Evolutionary conservation across 805 yeast genomes (phyloP), one percentile per base, ranked within the genome.

Genomic region (Blastobotrys parvus): DNA sequence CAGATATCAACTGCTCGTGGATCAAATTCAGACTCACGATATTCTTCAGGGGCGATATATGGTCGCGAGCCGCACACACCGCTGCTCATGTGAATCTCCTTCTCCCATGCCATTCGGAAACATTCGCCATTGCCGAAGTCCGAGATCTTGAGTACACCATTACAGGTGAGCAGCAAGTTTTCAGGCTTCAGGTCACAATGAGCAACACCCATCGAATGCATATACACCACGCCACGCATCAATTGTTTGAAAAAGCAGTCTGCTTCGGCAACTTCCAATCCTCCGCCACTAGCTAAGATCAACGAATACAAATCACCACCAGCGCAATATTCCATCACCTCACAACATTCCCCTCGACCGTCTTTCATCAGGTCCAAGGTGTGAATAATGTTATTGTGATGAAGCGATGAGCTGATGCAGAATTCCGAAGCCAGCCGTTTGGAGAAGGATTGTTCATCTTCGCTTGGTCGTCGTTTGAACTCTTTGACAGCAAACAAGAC

Each of bases 101-200:
- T 69, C 56, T 86, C 94, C 90, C 94, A 87, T 2, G 87, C 84
- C 36, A 94, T 85, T 52, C 83, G 78, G 62, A 88, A 83, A 25
- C 90, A 94, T 46, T 83, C 88, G 37, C 94, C 80, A 38, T 89
- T 85, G 27, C 97, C 97, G 62, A 88, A 88, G 61, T 88, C 97
- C 29, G 86, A 75, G 39, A 81, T 75, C 58, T 79, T 80, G 41
- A 80, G 67, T 45, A 75, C 70, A 10, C 92, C 90, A 43, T 69
- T 63, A 15, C 74, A 66, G 3, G 84, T 78, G 39, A 88, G 66
- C 22, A 88, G 61, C 25, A 88, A 67, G 59, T 88, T 88, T 54
- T 88, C 97, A n/a, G 94, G 87, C 60, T 88, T 88, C 46, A 88
- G 67, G 59, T 88, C 97, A 58, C 95, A 83, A 63, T 88, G 96